Evolutionary conservation across 257 asterid genomes (phyloP).

Genomic region (Gentiana macrophylla): DNA sequence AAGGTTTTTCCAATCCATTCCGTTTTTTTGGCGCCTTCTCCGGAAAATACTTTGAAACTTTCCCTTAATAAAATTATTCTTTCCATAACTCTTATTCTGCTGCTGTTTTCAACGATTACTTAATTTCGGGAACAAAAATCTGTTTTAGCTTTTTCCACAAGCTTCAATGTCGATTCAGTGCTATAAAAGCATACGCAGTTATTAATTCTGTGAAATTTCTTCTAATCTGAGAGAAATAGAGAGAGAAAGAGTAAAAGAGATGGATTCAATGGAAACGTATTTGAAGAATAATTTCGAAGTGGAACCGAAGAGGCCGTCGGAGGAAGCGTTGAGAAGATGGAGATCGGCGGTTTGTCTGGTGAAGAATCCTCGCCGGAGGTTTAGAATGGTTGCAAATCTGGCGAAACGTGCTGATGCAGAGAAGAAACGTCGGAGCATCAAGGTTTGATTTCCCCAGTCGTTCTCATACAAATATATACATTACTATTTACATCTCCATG

Average conservation of each 20-base stretch:
- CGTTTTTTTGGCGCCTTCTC: slow-evolving; percentile 10
- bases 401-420: slow-evolving; percentile 72
- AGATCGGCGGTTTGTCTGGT: slow-evolving; percentile 75
- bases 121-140: neutral
- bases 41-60: slow-evolving; percentile 14
- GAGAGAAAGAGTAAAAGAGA: neutral
- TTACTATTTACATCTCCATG: neutral
- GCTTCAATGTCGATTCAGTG: neutral
- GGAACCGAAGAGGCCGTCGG: slow-evolving; percentile 61
- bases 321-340: slow-evolving; percentile 60
- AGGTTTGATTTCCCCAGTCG: slow-evolving; percentile 23
- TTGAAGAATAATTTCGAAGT: slow-evolving; percentile 56
- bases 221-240: neutral
- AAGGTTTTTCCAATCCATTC: neutral
- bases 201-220: neutral
- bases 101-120: neutral
- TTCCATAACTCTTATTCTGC: neutral
- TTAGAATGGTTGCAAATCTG: slow-evolving; percentile 89
- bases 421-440: slow-evolving; percentile 38
- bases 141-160: too few species aligned
- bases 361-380: slow-evolving; percentile 74
- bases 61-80: slow-evolving; percentile 1
- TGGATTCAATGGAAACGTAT: slow-evolving; percentile 42
- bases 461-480: too few species aligned
- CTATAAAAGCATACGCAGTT: neutral